Conservation (phyloP, 495 filamentous ascomycete species). For the Penicillium desertorum region DNA sequence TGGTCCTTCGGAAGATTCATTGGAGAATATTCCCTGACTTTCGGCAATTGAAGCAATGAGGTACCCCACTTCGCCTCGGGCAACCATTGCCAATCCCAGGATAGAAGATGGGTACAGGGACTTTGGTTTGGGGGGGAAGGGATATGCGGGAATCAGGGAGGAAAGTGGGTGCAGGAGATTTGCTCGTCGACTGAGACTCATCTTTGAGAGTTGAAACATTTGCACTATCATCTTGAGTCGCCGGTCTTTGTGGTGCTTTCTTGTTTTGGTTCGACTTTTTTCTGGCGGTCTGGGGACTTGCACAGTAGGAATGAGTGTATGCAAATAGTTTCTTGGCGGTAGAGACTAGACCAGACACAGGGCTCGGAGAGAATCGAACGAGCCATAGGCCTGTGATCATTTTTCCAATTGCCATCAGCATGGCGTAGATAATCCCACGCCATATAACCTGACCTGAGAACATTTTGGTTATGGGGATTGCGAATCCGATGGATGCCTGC, state of each 20-base stretch:
- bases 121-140: slow-evolving; percentile 42
- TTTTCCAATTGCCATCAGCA: slow-evolving; percentile 70
- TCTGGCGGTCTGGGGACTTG: neutral
- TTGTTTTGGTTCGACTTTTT: neutral
- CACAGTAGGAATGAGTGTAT: slow-evolving; percentile 13
- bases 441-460: slow-evolving; percentile 63
- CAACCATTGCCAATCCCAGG: slow-evolving; percentile 64
- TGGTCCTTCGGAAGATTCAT: slow-evolving; percentile 14
- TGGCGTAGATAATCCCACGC: slow-evolving; percentile 68
- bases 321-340: slow-evolving; percentile 11
- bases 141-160: neutral
- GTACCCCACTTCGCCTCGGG: slow-evolving; percentile 77
- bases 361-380: slow-evolving; percentile 42
- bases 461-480: slow-evolving; percentile 71
- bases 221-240: neutral
- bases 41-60: slow-evolving; percentile 70
- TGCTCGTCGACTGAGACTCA: neutral
- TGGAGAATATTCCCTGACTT: slow-evolving; percentile 55
- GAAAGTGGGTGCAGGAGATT: neutral
- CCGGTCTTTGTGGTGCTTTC: slow-evolving; percentile 1
- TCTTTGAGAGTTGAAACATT: neutral
- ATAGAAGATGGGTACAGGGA: slow-evolving; percentile 62
- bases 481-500: slow-evolving; percentile 73
- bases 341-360: slow-evolving; percentile 10
- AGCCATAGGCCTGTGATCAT: slow-evolving; percentile 63